Percentiles rank a stretch among this genome's conserved stretches.
Evolutionary conservation across 139 green algal genomes (phyloP).

Genomic region (Chlorella sp.): DNA sequence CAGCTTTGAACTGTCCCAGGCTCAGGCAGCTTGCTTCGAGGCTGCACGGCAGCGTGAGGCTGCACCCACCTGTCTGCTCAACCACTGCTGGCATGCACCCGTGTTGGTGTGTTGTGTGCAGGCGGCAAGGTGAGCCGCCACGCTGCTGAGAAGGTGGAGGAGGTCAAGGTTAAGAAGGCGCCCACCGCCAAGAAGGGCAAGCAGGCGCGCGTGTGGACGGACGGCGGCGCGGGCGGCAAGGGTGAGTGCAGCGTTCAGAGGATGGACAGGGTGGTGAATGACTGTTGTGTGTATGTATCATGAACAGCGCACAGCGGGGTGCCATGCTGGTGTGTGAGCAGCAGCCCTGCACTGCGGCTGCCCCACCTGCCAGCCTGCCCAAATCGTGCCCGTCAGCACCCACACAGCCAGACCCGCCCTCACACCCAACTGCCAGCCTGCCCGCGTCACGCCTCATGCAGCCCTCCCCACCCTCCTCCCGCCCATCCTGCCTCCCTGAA

Average conservation of each 20-base stretch:
- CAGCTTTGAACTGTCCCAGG: not conserved
- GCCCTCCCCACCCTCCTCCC: too few species aligned
- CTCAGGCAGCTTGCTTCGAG: not conserved
- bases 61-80: not conserved
- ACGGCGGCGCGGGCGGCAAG: constrained; percentile 2
- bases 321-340: too few species aligned
- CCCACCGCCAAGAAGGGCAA: constrained; percentile 42
- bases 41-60: not conserved
- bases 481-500: too few species aligned
- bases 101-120: not conserved
- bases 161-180: constrained; percentile 22
- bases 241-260: not conserved
- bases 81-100: not conserved
- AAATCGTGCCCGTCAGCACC: too few species aligned
- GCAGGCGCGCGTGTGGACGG: constrained; percentile 48
- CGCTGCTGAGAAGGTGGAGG: constrained; percentile 1
- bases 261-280: too few species aligned
- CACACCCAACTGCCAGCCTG: too few species aligned
- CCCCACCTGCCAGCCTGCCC: too few species aligned
- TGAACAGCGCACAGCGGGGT: too few species aligned
- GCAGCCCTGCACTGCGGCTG: too few species aligned
- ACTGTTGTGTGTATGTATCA: too few species aligned
- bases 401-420: too few species aligned
- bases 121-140: constrained; percentile 17
- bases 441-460: too few species aligned